Percentiles rank a stretch among this genome's conserved stretches.
Evolutionary conservation across 2,329 filamentous ascomycete species (phyloP).

Genomic region (Aspergillus sp.): DNA sequence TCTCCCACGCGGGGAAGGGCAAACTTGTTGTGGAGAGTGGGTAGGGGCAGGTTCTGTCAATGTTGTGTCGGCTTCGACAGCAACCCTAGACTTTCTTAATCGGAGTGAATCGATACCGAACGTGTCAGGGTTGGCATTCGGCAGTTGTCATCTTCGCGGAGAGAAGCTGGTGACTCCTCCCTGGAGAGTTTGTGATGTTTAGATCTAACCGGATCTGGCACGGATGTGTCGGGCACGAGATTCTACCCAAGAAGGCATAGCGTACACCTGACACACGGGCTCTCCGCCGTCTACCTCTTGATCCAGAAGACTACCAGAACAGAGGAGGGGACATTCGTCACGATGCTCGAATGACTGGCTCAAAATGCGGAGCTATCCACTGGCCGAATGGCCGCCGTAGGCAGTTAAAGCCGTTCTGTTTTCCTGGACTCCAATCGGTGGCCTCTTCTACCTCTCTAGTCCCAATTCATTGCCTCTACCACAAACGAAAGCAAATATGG

Average conservation of each 20-base stretch:
- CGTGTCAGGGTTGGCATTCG: neutral
- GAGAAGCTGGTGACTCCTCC: neutral
- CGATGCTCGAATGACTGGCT: neutral
- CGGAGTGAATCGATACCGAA: neutral
- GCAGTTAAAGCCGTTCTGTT: conserved; percentile 10
- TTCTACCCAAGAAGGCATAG: neutral
- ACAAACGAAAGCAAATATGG: conserved; percentile 16
- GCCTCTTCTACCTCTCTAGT: neutral
- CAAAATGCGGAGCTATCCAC: neutral
- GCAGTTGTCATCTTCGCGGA: neutral
- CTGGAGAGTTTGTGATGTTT: neutral
- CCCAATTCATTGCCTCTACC: neutral
- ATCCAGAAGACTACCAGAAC: neutral
- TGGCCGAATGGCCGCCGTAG: neutral
- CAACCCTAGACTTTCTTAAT: neutral
- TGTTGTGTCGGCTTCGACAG: neutral
- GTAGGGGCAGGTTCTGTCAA: neutral
- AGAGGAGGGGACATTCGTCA: conserved; percentile 4
- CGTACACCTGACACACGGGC: neutral
- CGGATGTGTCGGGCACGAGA: neutral
- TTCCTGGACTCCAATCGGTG: neutral
- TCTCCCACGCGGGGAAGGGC: conserved; percentile 4
- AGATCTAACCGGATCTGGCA: conserved; percentile 2
- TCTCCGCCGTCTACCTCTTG: conserved; percentile 5
- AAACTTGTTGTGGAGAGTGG: neutral